A percentile compares a stretch with the other conserved stretches of the same genome.
Conservation (phyloP, 805 yeast species). For the Nakazawaea wyomingensis region DNA sequence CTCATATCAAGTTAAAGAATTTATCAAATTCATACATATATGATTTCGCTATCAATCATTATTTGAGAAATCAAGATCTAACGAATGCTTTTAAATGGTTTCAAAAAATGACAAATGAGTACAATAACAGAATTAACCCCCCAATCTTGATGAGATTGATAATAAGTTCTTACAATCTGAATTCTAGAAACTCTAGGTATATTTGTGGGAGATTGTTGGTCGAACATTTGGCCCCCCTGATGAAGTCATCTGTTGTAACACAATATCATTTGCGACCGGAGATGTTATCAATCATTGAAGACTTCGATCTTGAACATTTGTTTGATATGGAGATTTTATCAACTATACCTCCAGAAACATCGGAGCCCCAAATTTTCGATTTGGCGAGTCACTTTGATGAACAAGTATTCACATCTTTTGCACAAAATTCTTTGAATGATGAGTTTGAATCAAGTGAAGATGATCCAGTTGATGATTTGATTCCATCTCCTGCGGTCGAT, state of each 20-base stretch:
- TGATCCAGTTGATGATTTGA: no score
- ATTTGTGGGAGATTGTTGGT: constrained; percentile 1
- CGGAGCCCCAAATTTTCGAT: no score
- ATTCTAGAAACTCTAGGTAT: background rate
- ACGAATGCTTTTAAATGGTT: constrained; percentile 8
- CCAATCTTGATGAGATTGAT: constrained; percentile 3
- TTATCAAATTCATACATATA: constrained; percentile 5
- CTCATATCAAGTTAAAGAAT: background rate
- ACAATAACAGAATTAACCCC: background rate
- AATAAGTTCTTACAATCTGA: background rate
- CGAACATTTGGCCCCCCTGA: constrained; percentile 1
- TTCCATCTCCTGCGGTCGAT: no score
- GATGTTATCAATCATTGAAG: background rate
- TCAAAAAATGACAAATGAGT: background rate
- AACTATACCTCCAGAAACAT: no score
- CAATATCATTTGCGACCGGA: background rate
- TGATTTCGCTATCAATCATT: constrained; percentile 7
- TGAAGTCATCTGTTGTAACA: background rate
- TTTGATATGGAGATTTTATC: background rate
- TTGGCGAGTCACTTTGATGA: background rate
- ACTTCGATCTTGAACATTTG: background rate
- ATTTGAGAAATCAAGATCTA: background rate
- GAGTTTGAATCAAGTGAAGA: no score
- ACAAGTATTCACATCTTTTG: background rate
- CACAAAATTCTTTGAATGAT: background rate